Evolutionary conservation across 2,329 filamentous ascomycete species (phyloP), one percentile per base, ranked within the genome.

Genomic region (Claviceps spartinae): DNA sequence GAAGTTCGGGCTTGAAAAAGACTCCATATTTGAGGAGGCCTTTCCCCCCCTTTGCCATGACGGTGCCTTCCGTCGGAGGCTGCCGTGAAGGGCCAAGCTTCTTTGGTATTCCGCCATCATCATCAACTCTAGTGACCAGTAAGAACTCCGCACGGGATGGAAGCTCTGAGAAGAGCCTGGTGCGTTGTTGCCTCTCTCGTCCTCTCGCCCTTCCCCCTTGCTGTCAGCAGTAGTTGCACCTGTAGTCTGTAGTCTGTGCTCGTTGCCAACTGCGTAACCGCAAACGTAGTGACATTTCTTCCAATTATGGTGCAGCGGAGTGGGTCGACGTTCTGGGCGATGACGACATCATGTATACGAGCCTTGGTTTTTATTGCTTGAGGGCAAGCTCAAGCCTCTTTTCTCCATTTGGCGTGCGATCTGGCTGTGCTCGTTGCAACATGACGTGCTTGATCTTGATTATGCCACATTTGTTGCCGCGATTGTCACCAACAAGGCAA

Each of bases 381-480:
- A 18, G 5, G 37, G 22, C 11, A 37, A 41, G 47, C 37, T 41
- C 13, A n/a, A 30, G 18, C 18, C 36, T 38, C 13, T 34, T 18
- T 14, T 7, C 5, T 20, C 26, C 45, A 47, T 36, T 47, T 26
- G 24, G 40, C 40, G 22, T 47, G 45, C 8, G 11, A 9, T 2
- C 22, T 38, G 36, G 14, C 26, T 4, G 13, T 6, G 38, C 14
- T 42, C 40, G 34, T 30, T 43, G 48, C 41, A 26, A 26, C 1
- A 37, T 50, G 48, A 50, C 48, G 48, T 44, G 11, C 20, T 45
- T 16, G 41, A 44, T 50, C 18, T 37, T 45, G 48, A 24, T 44
- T 36, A 4, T 14, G 14, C 37, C 37, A 7, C 30, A 37, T 30
- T 42, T 24, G 14, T 34, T 13, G 2, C 16, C 4, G 47, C 7